Conservation (phyloP, 106 monocot genomes). For the Acorus calamus region DNA sequence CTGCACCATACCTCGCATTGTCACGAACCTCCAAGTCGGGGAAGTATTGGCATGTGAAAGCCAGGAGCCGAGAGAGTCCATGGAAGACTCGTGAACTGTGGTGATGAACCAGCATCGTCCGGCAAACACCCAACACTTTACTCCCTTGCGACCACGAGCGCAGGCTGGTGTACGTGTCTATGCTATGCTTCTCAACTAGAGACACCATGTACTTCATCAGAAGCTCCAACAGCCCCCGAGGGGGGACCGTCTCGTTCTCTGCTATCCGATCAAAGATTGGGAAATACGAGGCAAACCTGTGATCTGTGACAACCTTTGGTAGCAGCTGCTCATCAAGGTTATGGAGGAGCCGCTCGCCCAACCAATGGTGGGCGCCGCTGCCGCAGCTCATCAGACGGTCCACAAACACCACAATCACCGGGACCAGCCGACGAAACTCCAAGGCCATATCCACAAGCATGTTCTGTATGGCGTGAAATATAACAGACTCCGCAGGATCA, state of each 20-base stretch:
- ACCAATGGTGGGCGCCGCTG: slow-evolving; percentile 17
- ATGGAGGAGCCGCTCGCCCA: slow-evolving; percentile 54
- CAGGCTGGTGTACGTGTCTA: slow-evolving; percentile 29
- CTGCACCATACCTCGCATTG: slow-evolving; percentile 65
- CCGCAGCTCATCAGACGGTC: slow-evolving; percentile 42
- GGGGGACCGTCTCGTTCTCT: slow-evolving; percentile 48
- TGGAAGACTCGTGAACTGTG: slow-evolving; percentile 65
- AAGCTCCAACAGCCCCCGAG: slow-evolving; percentile 48
- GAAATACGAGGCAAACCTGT: slow-evolving; percentile 47
- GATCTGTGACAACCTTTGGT: slow-evolving; percentile 44
- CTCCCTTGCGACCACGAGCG: slow-evolving; percentile 81
- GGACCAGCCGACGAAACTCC: slow-evolving; percentile 47
- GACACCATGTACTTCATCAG: slow-evolving; percentile 48
- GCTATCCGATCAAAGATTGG: slow-evolving; percentile 85
- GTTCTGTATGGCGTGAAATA: slow-evolving; percentile 13
- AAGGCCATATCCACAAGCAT: slow-evolving; percentile 59
- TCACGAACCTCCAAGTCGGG: slow-evolving; percentile 94
- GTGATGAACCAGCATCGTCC: slow-evolving; percentile 57
- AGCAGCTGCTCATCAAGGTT: slow-evolving; percentile 60
- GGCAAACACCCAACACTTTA: slow-evolving; percentile 69
- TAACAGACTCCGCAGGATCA: neutral
- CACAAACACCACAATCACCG: slow-evolving; percentile 53
- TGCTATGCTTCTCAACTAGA: slow-evolving; percentile 55
- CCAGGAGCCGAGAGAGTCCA: slow-evolving; percentile 50
- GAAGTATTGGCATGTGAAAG: slow-evolving; percentile 62